Conservation (phyloP, 1,139 yeast genomes). For the Saccharomyces uvarum region DNA sequence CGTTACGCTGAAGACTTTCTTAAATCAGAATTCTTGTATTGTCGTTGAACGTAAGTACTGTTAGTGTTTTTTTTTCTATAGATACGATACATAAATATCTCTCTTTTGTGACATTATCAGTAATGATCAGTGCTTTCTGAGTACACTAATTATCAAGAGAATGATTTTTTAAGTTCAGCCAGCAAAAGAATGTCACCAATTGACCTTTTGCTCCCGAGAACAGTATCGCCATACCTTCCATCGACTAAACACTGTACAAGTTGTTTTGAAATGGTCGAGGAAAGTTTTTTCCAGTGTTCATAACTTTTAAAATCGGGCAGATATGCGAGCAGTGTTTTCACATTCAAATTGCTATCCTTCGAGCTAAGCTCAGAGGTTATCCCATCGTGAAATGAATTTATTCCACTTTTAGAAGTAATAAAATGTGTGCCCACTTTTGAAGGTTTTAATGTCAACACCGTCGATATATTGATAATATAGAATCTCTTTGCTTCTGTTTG, state of each 20-base stretch:
- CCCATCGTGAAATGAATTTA: slow-evolving; percentile 25
- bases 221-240: slow-evolving; percentile 6
- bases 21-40: neutral
- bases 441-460: slow-evolving; percentile 9
- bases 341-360: neutral
- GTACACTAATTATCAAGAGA: slow-evolving; percentile 1
- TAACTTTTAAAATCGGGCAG: slow-evolving; percentile 9
- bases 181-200: slow-evolving; percentile 9
- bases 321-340: slow-evolving; percentile 13
- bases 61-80: neutral
- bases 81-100: slow-evolving; percentile 1
- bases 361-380: slow-evolving; percentile 17
- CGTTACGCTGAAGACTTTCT: slow-evolving; percentile 1
- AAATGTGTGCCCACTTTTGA: slow-evolving; percentile 11
- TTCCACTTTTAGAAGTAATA: slow-evolving; percentile 19
- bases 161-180: neutral
- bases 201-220: slow-evolving; percentile 5
- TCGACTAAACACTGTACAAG: neutral
- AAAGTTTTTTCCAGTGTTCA: slow-evolving; percentile 4
- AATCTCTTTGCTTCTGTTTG: slow-evolving; percentile 5
- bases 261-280: slow-evolving; percentile 7
- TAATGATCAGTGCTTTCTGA: neutral
- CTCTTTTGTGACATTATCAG: slow-evolving; percentile 4
- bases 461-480: slow-evolving; percentile 15
- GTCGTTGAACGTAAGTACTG: no score